A percentile compares a stretch with the other conserved stretches of the same genome.
phyloP scores from a whole-genome alignment of 345 rosid species.

The Pistacia vera region DNA sequence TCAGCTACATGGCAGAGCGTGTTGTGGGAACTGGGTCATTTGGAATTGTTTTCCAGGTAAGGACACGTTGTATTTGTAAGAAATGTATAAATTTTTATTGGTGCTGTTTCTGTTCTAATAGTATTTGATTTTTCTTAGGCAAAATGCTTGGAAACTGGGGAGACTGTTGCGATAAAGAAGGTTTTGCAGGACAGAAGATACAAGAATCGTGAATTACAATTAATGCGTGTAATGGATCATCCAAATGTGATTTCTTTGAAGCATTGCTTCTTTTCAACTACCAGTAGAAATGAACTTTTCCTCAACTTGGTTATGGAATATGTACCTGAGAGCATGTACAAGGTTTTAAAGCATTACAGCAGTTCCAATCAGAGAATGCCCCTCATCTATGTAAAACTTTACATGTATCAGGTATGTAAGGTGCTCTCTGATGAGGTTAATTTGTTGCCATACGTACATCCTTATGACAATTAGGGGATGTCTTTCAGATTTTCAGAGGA shows the following conservation, averaged over 20 bases:
- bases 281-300: constrained; percentile 79
- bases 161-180: constrained; percentile 85
- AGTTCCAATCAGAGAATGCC: constrained; percentile 82
- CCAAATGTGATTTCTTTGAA: constrained; percentile 82
- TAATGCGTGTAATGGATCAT: constrained; percentile 86
- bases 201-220: constrained; percentile 82
- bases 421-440: neutral
- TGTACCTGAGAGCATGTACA: constrained; percentile 87
- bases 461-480: constrained; percentile 6
- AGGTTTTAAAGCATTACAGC: constrained; percentile 82
- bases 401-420: constrained; percentile 69
- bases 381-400: constrained; percentile 80
- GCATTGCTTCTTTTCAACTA: constrained; percentile 90
- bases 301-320: constrained; percentile 92
- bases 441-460: neutral
- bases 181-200: constrained; percentile 85
- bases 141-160: constrained; percentile 86
- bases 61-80: neutral
- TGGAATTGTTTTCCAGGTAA: constrained; percentile 84
- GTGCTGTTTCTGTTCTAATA: neutral
- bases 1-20: constrained; percentile 94
- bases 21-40: constrained; percentile 87
- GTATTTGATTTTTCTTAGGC: constrained; percentile 38
- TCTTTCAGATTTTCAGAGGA: constrained; percentile 73
- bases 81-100: neutral